These are phyloP conservation scores for Mollisia scopiformis DNA, from an alignment of 2,329 filamentous ascomycete species.

Conservation along the genomic window DNA sequence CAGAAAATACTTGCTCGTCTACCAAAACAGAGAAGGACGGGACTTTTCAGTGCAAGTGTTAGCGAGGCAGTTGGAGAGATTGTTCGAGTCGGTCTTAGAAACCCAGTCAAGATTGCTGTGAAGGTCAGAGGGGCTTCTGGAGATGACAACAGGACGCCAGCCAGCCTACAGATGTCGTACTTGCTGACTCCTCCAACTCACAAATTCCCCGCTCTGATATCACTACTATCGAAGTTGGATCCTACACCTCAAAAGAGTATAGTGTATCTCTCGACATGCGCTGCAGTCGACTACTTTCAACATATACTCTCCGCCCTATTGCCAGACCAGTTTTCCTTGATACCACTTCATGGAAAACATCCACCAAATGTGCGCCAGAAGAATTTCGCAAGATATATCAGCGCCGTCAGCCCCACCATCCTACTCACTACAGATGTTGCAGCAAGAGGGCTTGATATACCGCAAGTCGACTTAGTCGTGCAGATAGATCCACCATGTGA, in stretches of 20 bases:
- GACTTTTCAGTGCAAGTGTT: conserved; percentile 94
- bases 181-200: conserved; percentile 74
- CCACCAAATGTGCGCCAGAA: conserved; percentile 84
- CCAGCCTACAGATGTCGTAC: conserved; percentile 91
- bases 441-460: conserved; percentile 88
- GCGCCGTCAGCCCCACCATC: conserved; percentile 74
- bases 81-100: conserved; percentile 86
- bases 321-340: conserved; percentile 66
- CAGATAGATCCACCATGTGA: conserved; percentile 87
- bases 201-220: conserved; percentile 75
- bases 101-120: conserved; percentile 93
- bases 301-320: conserved; percentile 76
- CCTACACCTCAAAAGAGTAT: conserved; percentile 83
- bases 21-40: conserved; percentile 91
- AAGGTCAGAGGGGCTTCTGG: conserved; percentile 81
- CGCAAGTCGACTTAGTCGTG: conserved; percentile 86
- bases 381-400: conserved; percentile 82
- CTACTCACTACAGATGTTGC: conserved; percentile 93
- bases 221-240: conserved; percentile 71
- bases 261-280: conserved; percentile 91
- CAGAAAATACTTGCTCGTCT: conserved; percentile 82
- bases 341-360: conserved; percentile 91
- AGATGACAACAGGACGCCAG: conserved; percentile 86
- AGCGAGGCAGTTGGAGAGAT: conserved; percentile 93
- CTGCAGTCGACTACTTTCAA: conserved; percentile 92